Conservation (phyloP, 306 rosid species). For the Sicyos baderoa region DNA sequence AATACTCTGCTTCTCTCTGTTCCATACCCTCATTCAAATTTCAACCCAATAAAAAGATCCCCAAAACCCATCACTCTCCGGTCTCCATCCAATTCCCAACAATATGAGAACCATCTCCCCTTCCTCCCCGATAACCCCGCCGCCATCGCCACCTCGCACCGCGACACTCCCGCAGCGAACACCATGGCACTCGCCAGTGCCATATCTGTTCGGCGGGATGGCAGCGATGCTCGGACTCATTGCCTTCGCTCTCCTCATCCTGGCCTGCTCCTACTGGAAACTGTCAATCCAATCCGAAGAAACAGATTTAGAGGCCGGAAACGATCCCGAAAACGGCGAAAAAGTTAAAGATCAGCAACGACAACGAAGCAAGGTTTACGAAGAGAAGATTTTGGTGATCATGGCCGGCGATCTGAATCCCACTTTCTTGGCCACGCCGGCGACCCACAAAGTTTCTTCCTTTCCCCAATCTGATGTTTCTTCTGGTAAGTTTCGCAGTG, state of each 20-base stretch:
- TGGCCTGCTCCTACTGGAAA: constrained; percentile 81
- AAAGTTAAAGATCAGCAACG: constrained; percentile 23
- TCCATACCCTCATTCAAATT: too few species aligned
- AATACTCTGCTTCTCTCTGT: too few species aligned
- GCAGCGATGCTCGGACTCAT: constrained; percentile 78
- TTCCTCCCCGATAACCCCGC: background rate
- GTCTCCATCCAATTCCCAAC: background rate
- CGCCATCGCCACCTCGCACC: constrained; percentile 26
- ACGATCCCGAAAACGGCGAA: background rate
- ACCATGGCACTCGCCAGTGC: constrained; percentile 88
- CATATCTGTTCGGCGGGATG: constrained; percentile 77
- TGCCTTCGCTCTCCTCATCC: constrained; percentile 61
- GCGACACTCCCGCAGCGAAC: constrained; percentile 21
- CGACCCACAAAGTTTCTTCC: constrained; percentile 22
- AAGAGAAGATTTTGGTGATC: constrained; percentile 67
- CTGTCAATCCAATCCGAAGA: constrained; percentile 23
- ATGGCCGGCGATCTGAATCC: constrained; percentile 91
- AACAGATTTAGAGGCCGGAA: constrained; percentile 35
- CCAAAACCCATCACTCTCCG: too few species aligned
- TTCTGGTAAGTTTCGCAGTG: background rate
- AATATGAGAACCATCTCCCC: constrained; percentile 37
- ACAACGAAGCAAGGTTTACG: constrained; percentile 33
- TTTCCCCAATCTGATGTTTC: background rate
- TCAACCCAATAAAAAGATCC: too few species aligned
- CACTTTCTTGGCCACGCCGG: constrained; percentile 73